phyloP scores from a whole-genome alignment of 2,329 filamentous ascomycete species.

The Paraphoma chrysanthemicola region DNA sequence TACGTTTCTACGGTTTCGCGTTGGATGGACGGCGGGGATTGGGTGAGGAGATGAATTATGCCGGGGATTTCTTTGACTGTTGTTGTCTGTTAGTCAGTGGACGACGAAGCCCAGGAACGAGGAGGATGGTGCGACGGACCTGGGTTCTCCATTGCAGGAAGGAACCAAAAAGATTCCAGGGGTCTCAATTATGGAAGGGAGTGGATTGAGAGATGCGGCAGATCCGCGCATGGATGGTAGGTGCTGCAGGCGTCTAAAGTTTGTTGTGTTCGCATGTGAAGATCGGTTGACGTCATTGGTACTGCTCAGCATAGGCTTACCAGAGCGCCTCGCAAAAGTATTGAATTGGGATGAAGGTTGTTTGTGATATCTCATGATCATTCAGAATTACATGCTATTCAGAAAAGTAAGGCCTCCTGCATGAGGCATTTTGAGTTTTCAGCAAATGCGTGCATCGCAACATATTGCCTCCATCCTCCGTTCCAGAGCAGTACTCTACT shows the following conservation, averaged over 20 bases:
- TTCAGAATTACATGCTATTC: too few relatives aligned
- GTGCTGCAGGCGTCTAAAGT: not conserved
- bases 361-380: too few relatives aligned
- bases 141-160: slow-evolving; percentile 35
- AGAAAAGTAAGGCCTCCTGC: too few relatives aligned
- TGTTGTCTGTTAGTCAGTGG: not conserved
- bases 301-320: too few relatives aligned
- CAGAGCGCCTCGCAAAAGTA: too few relatives aligned
- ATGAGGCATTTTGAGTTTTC: too few relatives aligned
- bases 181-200: not conserved
- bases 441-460: too few relatives aligned
- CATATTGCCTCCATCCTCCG: too few relatives aligned
- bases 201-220: not conserved
- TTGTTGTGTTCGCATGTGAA: slow-evolving; percentile 8
- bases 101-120: not conserved
- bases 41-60: slow-evolving; percentile 73
- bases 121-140: slow-evolving; percentile 15
- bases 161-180: not conserved
- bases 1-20: slow-evolving; percentile 70
- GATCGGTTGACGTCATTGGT: slow-evolving; percentile 14
- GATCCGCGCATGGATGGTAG: not conserved
- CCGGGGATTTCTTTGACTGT: slow-evolving; percentile 65
- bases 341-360: too few relatives aligned
- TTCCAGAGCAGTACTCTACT: slow-evolving; percentile 21
- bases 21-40: slow-evolving; percentile 72